A percentile compares a stretch with the other conserved stretches of the same genome.
Evolutionary conservation across 2,329 filamentous ascomycete species (phyloP).

Genomic region (Cordyceps cateniannulata): DNA sequence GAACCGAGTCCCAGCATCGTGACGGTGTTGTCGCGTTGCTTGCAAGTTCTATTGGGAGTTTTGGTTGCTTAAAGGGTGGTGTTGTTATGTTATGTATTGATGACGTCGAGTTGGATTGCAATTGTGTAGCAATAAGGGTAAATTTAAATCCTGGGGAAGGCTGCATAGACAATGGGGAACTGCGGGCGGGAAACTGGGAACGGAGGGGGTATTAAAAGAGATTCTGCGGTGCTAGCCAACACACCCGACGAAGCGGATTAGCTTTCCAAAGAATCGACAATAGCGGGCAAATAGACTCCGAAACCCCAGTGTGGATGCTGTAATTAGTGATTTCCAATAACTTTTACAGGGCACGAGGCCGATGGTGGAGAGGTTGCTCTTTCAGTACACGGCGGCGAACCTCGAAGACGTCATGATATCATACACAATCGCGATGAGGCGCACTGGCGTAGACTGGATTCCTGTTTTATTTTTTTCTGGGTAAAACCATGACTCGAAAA

Average conservation of each 20-base stretch:
- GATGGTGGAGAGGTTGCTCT: neutral
- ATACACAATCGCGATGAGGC: neutral
- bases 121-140: neutral
- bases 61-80: neutral
- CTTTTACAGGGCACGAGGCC: constrained; percentile 2
- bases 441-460: too few species aligned
- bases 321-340: neutral
- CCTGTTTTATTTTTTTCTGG: too few species aligned
- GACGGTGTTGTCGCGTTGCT: neutral
- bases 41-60: neutral
- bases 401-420: constrained; percentile 8
- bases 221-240: neutral
- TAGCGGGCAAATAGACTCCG: neutral
- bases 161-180: neutral
- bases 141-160: neutral
- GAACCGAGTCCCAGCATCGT: constrained; percentile 15
- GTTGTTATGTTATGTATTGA: too few species aligned
- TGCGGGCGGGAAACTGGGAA: neutral
- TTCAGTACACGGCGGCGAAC: neutral
- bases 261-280: neutral
- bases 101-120: too few species aligned
- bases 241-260: neutral
- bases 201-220: neutral
- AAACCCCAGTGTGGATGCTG: too few species aligned
- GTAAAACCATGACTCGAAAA: neutral